phyloP scores from a whole-genome alignment of 75 land plant species.

The Ceratopteris richardii region DNA sequence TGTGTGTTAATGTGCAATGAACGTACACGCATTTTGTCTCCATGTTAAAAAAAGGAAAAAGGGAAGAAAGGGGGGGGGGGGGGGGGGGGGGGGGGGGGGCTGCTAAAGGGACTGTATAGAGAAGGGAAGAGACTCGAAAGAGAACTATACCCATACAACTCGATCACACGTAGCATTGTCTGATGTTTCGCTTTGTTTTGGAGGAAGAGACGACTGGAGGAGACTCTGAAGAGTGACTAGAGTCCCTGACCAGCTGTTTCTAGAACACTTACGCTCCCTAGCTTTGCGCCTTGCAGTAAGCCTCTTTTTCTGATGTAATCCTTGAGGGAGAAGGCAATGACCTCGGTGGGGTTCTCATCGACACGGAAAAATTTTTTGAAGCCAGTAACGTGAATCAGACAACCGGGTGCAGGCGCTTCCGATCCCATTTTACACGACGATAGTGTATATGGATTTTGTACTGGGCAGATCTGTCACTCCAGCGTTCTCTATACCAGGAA shows the following conservation, averaged over 20 bases:
- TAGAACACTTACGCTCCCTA: constrained; percentile 63
- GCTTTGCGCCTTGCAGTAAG: constrained; percentile 42
- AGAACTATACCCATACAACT: background rate
- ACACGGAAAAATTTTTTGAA: constrained; percentile 96
- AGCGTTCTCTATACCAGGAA: no score
- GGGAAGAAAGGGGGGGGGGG: no score
- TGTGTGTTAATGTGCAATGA: no score
- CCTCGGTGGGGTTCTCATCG: constrained; percentile 83
- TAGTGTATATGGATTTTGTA: no score
- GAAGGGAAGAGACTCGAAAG: background rate
- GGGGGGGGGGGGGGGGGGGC: no score
- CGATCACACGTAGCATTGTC: background rate
- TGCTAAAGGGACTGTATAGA: no score
- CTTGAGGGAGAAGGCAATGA: constrained; percentile 46
- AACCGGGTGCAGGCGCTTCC: constrained; percentile 43
- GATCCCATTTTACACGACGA: constrained; percentile 94
- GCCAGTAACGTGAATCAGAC: constrained; percentile 72
- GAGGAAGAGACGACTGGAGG: constrained; percentile 7
- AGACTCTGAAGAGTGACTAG: constrained; percentile 34
- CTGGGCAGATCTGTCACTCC: no score
- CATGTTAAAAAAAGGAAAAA: no score
- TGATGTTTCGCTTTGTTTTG: background rate
- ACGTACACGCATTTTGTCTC: no score
- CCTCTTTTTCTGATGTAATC: constrained; percentile 37
- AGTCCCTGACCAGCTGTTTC: constrained; percentile 94